Conservation (phyloP, 495 filamentous ascomycete species). For the Penicillium cinerascens region DNA sequence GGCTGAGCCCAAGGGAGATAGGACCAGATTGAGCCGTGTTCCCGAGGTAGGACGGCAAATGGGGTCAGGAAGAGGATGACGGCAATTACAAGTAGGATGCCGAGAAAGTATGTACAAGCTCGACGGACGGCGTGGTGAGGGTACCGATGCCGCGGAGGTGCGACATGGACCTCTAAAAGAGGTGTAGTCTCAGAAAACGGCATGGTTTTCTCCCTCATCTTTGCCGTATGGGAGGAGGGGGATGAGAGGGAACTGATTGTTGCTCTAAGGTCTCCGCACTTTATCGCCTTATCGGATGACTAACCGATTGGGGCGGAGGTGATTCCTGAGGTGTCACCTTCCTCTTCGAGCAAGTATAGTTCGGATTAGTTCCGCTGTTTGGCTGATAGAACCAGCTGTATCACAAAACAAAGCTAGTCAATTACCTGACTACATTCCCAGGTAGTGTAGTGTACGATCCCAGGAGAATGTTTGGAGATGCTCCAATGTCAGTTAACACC, state of each 20-base stretch:
- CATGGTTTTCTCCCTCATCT: slow-evolving; percentile 45
- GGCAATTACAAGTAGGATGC: slow-evolving; percentile 53
- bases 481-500: neutral
- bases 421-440: neutral
- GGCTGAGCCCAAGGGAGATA: slow-evolving; percentile 42
- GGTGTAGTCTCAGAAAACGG: slow-evolving; percentile 41
- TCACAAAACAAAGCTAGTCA: neutral
- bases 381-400: neutral
- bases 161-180: slow-evolving; percentile 36
- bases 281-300: slow-evolving; percentile 24
- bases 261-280: slow-evolving; percentile 15
- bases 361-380: neutral
- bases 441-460: neutral
- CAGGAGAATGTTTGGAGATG: too few species aligned
- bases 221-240: slow-evolving; percentile 11
- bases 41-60: slow-evolving; percentile 28
- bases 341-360: neutral
- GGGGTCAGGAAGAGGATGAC: slow-evolving; percentile 61
- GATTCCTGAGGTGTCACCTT: neutral
- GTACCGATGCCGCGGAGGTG: slow-evolving; percentile 56
- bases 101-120: slow-evolving; percentile 65
- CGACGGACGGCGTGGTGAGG: slow-evolving; percentile 65
- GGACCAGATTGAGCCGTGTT: slow-evolving; percentile 38
- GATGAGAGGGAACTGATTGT: neutral
- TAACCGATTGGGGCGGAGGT: slow-evolving; percentile 2